Percentiles rank a stretch among this genome's conserved stretches.
Conservation (phyloP, 2,329 filamentous ascomycete genomes). For the Colletotrichum viniferum region DNA sequence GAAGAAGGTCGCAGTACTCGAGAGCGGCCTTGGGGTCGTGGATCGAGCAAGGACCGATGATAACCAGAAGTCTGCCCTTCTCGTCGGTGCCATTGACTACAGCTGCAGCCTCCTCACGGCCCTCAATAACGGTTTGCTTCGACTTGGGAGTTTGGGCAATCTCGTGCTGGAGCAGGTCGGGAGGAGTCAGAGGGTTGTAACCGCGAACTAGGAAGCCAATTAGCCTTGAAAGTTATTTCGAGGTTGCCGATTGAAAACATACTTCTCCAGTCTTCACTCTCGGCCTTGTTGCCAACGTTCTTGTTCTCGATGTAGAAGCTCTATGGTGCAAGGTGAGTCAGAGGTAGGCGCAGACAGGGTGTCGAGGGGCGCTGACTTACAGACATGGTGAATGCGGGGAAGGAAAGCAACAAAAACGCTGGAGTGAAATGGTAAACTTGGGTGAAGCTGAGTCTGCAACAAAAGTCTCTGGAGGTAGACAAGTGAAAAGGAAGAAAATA, state of each 20-base stretch:
- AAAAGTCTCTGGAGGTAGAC: not conserved
- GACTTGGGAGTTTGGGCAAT: conserved; percentile 67
- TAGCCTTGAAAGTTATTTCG: conserved; percentile 13
- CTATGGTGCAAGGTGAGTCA: conserved; percentile 40
- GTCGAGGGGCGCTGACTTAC: conserved; percentile 28
- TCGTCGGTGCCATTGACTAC: conserved; percentile 71
- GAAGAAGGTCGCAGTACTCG: conserved; percentile 87
- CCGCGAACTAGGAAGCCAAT: conserved; percentile 67
- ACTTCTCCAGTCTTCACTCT: conserved; percentile 86
- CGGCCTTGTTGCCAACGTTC: conserved; percentile 75
- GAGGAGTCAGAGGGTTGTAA: conserved; percentile 91
- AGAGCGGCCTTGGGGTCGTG: conserved; percentile 91
- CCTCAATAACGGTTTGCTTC: conserved; percentile 64
- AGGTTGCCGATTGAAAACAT: conserved; percentile 35
- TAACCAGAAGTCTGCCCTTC: conserved; percentile 67
- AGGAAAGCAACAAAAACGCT: not conserved
- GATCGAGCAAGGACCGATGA: conserved; percentile 95
- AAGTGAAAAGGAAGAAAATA: not conserved
- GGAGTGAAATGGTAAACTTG: not conserved
- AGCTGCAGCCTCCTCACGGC: conserved; percentile 68
- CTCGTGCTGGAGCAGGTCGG: conserved; percentile 94
- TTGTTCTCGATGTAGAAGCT: conserved; percentile 79
- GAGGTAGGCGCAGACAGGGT: not conserved
- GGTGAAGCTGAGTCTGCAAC: not conserved
- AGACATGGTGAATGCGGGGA: conserved; percentile 31